Percentiles rank a stretch among this genome's conserved stretches.
Evolutionary conservation across 345 rosid genomes (phyloP).

Genomic region (Eucalyptus microcorys): DNA sequence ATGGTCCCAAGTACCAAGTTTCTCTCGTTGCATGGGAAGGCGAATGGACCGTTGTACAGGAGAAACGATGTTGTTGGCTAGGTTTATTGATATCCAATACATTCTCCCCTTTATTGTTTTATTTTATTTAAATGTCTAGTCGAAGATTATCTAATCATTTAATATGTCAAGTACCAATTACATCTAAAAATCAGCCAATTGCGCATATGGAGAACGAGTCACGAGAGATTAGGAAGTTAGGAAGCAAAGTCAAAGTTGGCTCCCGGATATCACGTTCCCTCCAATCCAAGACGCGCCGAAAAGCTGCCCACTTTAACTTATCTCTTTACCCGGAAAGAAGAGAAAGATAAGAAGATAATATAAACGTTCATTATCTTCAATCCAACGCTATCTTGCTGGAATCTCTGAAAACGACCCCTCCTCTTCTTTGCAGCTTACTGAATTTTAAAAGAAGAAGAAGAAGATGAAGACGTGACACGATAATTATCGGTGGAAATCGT

Average conservation of each 20-base stretch:
- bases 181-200: not conserved
- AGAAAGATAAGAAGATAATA: not conserved
- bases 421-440: not conserved
- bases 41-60: fast-evolving
- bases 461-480: not conserved
- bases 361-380: not conserved
- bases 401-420: not conserved
- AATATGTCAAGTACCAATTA: not conserved
- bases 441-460: not conserved
- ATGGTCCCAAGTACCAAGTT: not conserved
- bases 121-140: not conserved
- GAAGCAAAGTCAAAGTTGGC: not conserved
- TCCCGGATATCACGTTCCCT: not conserved
- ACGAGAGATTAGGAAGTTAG: not conserved
- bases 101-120: not conserved
- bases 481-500: not conserved
- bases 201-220: not conserved
- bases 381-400: not conserved
- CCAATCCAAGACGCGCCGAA: not conserved
- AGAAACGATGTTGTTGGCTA: fast-evolving
- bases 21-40: not conserved
- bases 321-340: not conserved
- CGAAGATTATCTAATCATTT: not conserved
- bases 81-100: not conserved
- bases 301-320: not conserved